phyloP scores from a whole-genome alignment of 2,329 filamentous ascomycete species.

The Fusarium lateritium region DNA sequence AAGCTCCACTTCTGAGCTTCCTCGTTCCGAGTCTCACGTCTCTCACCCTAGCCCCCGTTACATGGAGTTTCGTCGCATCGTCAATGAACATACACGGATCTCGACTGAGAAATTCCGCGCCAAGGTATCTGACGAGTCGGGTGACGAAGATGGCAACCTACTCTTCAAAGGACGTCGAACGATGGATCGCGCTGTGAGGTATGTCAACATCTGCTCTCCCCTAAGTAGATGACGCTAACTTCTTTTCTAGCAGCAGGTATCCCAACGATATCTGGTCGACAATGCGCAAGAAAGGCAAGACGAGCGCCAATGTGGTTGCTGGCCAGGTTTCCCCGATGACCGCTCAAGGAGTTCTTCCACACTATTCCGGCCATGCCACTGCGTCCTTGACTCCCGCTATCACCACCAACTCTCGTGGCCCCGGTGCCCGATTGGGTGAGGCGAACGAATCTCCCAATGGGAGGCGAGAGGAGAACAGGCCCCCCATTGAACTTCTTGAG shows the following conservation, averaged over 20 bases:
- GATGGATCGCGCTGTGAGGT: constrained; percentile 51
- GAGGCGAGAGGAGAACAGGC: constrained; percentile 63
- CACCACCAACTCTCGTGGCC: constrained; percentile 52
- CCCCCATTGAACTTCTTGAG: constrained; percentile 50
- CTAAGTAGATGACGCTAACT: constrained; percentile 27
- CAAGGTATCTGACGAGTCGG: constrained; percentile 37
- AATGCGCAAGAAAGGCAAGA: constrained; percentile 67
- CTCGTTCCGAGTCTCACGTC: constrained; percentile 44
- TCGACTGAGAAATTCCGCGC: constrained; percentile 22
- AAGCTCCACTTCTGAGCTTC: constrained; percentile 40
- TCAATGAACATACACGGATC: constrained; percentile 31
- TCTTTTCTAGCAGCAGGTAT: constrained; percentile 55
- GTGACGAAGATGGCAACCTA: constrained; percentile 55
- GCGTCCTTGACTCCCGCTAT: constrained; percentile 64
- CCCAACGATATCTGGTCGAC: constrained; percentile 64
- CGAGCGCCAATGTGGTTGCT: constrained; percentile 62
- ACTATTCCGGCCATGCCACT: constrained; percentile 67
- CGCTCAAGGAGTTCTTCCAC: constrained; percentile 68
- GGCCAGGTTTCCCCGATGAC: constrained; percentile 68
- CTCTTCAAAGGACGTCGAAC: constrained; percentile 57
- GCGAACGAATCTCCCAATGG: constrained; percentile 48
- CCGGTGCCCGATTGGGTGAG: constrained; percentile 48
- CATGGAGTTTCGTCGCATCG: constrained; percentile 46
- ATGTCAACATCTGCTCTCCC: constrained; percentile 30
- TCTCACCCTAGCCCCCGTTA: constrained; percentile 47